Evolutionary conservation across 306 rosid species (phyloP).

Genomic region (Fagus sylvatica): DNA sequence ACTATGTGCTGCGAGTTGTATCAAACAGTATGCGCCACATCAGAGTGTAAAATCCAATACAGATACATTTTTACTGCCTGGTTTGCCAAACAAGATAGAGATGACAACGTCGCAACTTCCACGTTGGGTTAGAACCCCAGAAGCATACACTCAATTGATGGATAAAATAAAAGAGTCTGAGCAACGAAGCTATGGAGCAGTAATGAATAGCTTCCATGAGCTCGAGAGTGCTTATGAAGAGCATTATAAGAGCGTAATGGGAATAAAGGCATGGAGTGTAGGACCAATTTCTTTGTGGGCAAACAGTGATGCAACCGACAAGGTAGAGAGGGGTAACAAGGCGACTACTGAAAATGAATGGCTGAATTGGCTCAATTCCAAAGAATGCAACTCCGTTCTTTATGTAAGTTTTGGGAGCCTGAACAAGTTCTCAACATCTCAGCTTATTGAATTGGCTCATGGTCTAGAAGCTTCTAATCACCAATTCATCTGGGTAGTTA

Average conservation of each 20-base stretch:
- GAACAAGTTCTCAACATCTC: constrained; percentile 6
- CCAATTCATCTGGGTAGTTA: constrained; percentile 12
- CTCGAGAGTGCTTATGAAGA: too few species aligned
- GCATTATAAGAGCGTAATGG: constrained; percentile 1
- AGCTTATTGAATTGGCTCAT: constrained; percentile 16
- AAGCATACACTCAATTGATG: too few species aligned
- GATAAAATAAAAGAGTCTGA: too few species aligned
- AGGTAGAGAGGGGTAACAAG: constrained; percentile 28
- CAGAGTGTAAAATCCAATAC: constrained; percentile 6
- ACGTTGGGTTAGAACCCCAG: neutral
- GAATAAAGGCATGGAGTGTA: constrained; percentile 37
- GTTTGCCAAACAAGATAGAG: constrained; percentile 25
- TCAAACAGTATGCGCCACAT: constrained; percentile 22
- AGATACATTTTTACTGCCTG: constrained; percentile 29
- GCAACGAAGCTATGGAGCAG: too few species aligned
- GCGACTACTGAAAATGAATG: constrained; percentile 21
- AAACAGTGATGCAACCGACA: constrained; percentile 27
- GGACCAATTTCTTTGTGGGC: constrained; percentile 43
- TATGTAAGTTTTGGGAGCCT: constrained; percentile 11
- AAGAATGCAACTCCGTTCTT: constrained; percentile 22
- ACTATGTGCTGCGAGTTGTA: constrained; percentile 15
- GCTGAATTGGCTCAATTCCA: constrained; percentile 33
- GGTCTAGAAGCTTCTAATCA: neutral
- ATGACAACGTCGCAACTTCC: constrained; percentile 46
- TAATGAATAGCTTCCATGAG: too few species aligned